Evolutionary conservation across 75 land plant species (phyloP).

Genomic region (Picea sitchensis): DNA sequence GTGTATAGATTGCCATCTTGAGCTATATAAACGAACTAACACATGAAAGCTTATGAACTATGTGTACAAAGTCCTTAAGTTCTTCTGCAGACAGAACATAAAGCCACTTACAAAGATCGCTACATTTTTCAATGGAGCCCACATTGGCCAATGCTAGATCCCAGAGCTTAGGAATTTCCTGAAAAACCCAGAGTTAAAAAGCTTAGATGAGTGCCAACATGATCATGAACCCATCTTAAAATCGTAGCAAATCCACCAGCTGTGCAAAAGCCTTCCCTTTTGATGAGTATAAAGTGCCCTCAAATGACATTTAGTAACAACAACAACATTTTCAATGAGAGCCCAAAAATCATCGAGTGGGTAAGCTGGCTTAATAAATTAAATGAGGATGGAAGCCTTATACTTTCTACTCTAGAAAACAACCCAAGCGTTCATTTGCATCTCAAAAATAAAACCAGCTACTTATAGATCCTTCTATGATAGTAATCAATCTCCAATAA

Average conservation of each 20-base stretch:
- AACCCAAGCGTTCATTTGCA: not conserved
- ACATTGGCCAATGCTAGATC: too few species aligned
- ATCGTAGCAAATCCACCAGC: constrained; percentile 82
- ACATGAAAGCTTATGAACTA: too few species aligned
- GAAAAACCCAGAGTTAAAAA: constrained; percentile 68
- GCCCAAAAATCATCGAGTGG: too few species aligned
- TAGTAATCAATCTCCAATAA: not conserved
- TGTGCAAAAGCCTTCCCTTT: constrained; percentile 81
- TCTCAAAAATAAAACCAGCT: not conserved
- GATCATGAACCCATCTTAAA: constrained; percentile 86
- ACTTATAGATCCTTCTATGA: not conserved
- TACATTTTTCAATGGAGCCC: too few species aligned
- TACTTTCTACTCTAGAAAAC: not conserved
- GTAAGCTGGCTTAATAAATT: not conserved
- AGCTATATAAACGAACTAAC: too few species aligned
- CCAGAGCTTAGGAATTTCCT: constrained; percentile 66
- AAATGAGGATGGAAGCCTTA: not conserved
- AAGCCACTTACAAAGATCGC: too few species aligned
- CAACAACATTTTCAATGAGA: constrained; percentile 65
- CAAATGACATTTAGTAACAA: constrained; percentile 81
- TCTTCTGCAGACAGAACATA: too few species aligned
- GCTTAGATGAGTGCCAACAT: constrained; percentile 68
- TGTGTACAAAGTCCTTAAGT: too few species aligned
- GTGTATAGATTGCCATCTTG: too few species aligned
- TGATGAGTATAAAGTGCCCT: constrained; percentile 77